Percentiles rank a stretch among this genome's conserved stretches.
phyloP scores from a whole-genome alignment of 129 eudicot species.

The Pittosporum tobira region DNA sequence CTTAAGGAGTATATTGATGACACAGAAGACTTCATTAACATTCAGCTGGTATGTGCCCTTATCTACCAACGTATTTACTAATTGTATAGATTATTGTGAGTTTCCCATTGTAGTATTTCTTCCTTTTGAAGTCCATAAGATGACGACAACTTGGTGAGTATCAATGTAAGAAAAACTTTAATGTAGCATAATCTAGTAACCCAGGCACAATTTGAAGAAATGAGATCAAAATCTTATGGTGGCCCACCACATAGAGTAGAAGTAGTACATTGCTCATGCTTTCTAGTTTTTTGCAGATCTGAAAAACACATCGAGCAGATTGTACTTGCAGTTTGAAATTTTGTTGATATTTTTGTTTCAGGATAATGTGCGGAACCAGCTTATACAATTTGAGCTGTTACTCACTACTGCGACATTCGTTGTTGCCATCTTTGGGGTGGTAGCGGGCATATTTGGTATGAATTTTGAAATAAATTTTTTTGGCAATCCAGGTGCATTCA shows the following conservation, averaged over 20 bases:
- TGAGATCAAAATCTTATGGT: no score
- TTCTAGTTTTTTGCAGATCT: neutral
- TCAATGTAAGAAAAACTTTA: no score
- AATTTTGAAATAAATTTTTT: conserved; percentile 63
- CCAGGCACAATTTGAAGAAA: no score
- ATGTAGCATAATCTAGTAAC: neutral
- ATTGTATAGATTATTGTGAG: neutral
- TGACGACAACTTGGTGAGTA: no score
- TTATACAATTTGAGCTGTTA: conserved; percentile 83
- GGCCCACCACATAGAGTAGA: neutral
- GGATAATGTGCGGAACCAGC: conserved; percentile 94
- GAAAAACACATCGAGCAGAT: neutral
- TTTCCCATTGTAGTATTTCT: neutral
- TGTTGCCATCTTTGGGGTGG: conserved; percentile 93
- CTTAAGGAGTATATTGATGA: conserved; percentile 96
- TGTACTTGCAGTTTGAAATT: neutral
- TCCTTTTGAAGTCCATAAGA: neutral
- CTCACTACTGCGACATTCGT: conserved; percentile 92
- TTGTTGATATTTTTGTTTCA: conserved; percentile 19
- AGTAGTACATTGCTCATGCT: neutral
- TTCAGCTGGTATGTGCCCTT: conserved; percentile 68
- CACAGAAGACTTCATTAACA: conserved; percentile 94
- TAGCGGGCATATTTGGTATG: conserved; percentile 97
- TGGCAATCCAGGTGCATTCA: conserved; percentile 51
- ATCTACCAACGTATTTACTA: neutral